Percentiles rank a stretch among this genome's conserved stretches.
These are phyloP conservation scores for Pleurotus platypus DNA, from an alignment of 768 basidiomycete genomes.

Conservation along the genomic window DNA sequence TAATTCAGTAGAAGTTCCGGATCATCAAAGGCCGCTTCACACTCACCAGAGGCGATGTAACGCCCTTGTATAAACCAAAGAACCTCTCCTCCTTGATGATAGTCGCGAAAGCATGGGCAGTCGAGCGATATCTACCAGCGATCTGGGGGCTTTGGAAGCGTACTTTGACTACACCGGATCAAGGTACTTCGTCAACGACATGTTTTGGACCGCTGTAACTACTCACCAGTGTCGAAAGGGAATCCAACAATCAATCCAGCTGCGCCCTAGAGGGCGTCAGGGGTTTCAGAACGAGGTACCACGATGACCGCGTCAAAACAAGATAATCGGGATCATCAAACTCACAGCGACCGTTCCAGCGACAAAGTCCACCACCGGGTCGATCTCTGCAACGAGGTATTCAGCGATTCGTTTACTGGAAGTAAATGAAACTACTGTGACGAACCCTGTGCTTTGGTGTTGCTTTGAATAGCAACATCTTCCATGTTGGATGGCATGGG, in stretches of 20 bases:
- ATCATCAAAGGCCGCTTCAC: not conserved
- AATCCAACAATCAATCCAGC: conserved; percentile 68
- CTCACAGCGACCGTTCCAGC: conserved; percentile 65
- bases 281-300: not conserved
- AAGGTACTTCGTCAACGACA: not conserved
- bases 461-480: not conserved
- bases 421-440: not conserved
- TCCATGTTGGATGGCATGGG: conserved; percentile 2
- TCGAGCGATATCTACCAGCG: conserved; percentile 56
- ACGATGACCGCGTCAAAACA: not conserved
- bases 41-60: conserved; percentile 76
- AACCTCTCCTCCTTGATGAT: conserved; percentile 72
- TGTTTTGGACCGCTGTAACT: not conserved
- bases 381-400: conserved; percentile 28
- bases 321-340: not conserved
- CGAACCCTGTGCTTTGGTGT: conserved; percentile 5
- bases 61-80: conserved; percentile 69
- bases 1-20: not conserved
- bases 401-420: not conserved
- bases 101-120: conserved; percentile 58
- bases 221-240: conserved; percentile 69
- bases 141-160: conserved; percentile 68
- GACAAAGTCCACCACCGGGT: conserved; percentile 71
- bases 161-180: conserved; percentile 62
- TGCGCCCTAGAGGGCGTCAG: conserved; percentile 42